Percentiles rank a stretch among this genome's conserved stretches.
phyloP scores from a whole-genome alignment of 345 rosid genomes.

The Leavenworthia alabamica region DNA sequence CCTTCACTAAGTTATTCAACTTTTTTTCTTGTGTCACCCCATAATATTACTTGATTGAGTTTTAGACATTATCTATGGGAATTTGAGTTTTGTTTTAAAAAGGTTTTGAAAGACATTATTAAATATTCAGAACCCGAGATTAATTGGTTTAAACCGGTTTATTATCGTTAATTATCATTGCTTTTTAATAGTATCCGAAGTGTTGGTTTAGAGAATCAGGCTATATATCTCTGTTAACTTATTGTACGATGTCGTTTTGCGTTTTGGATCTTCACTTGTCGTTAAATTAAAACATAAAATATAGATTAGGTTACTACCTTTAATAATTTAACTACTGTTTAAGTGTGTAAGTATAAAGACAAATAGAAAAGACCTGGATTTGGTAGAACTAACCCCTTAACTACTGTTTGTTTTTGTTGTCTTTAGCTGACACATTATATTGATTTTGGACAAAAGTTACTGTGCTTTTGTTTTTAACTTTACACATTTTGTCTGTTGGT shows the following conservation, averaged over 20 bases:
- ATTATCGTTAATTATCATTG: neutral
- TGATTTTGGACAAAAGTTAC: constrained; percentile 14
- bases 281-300: neutral
- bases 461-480: neutral
- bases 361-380: constrained; percentile 27
- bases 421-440: constrained; percentile 8
- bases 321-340: constrained; percentile 9
- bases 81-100: constrained; percentile 9
- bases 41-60: neutral
- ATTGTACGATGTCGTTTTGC: constrained; percentile 1
- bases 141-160: constrained; percentile 23
- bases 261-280: constrained; percentile 8
- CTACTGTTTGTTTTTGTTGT: constrained; percentile 24
- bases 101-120: neutral
- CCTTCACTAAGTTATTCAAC: neutral
- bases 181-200: neutral
- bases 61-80: constrained; percentile 18
- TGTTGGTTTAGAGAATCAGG: neutral
- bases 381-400: constrained; percentile 26
- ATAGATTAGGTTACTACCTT: neutral
- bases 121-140: neutral
- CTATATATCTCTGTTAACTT: neutral
- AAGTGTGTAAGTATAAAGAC: constrained; percentile 2
- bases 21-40: constrained; percentile 4
- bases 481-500: neutral